Base-by-base conservation (phyloP, 306 rosid species). In the Phaseolus lunatus region DNA sequence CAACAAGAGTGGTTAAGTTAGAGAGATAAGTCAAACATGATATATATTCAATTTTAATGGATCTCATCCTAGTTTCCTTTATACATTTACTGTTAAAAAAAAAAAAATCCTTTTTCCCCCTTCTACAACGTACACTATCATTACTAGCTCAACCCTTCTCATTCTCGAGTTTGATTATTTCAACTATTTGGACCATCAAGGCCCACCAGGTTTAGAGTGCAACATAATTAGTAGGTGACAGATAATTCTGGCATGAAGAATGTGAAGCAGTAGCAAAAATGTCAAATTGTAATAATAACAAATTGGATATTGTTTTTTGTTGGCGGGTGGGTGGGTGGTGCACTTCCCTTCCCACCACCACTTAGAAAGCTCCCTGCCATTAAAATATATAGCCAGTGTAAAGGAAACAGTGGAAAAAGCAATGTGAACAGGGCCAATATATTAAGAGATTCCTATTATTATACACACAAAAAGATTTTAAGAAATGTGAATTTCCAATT, bases 191-290 rank as follows among this genome's bases (percentile, higher is more conserved):
- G 49, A 49, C 79, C 35, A 31, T 2, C 9, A 39, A 39, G 44
- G 44, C 44, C 85, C 69, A 76, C 45, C 33, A 47, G 43, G 56
- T 57, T 24, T 29, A 75, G 23, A 66, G 41, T 63, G 12, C 64
- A 80, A 31, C 68, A 52, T 71, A 19, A 19, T 15, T 5, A 29
- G 67, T 16, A 63, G 26, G 48, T 9, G 27, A 63, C 68, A 33
- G 26, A 18, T 18, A 35, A 10, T 63, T 18, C 26, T 18, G 26
- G 3, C 44, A 39, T 39, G 1, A 37, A 7, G 43, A 37, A 37
- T 37, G 29, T 18, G 15, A 14, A 64, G 18, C 10, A 8, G 11
- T 37, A 9, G 2, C 11, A 37, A 37, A 78, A n/a, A 37, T 56
- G 59, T 68, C 3, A 68, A 41, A 65, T 33, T 3, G 26, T 31